These are phyloP conservation scores for Sparassis latifolia DNA, from an alignment of 1,284 basidiomycete genomes.

Conservation along the genomic window DNA sequence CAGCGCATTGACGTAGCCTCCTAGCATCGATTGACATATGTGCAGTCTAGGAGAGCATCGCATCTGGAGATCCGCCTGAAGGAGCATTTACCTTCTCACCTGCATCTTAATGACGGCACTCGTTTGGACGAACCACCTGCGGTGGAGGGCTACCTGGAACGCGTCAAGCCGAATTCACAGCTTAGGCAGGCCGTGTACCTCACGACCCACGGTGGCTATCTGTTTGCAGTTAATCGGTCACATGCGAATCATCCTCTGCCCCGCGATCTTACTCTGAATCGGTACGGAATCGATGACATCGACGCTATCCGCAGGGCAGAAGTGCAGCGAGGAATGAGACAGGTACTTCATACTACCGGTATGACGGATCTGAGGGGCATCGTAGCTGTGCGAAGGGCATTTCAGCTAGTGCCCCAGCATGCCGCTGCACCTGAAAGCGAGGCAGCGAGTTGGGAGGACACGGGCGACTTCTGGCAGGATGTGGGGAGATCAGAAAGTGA, in stretches of 20 bases:
- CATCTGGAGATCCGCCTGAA: constrained; percentile 69
- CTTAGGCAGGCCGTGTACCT: constrained; percentile 62
- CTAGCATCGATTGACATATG: background rate
- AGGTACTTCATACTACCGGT: constrained; percentile 60
- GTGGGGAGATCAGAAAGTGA: constrained; percentile 40
- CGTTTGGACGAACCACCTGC: constrained; percentile 63
- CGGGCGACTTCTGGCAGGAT: constrained; percentile 34
- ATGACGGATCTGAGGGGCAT: constrained; percentile 67
- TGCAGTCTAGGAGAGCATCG: constrained; percentile 42
- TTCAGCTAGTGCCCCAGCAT: constrained; percentile 36
- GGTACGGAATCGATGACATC: constrained; percentile 24
- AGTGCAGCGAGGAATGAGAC: constrained; percentile 54
- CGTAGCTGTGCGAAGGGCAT: constrained; percentile 56
- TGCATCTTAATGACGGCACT: constrained; percentile 50
- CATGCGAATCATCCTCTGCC: constrained; percentile 65
- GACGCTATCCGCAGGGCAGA: constrained; percentile 44
- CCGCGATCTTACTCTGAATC: constrained; percentile 38
- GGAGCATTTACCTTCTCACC: constrained; percentile 53
- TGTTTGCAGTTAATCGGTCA: constrained; percentile 53
- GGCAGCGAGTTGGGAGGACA: constrained; percentile 25
- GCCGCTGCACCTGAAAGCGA: constrained; percentile 27
- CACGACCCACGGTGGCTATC: constrained; percentile 63
- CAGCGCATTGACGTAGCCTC: constrained; percentile 11
- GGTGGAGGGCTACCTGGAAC: constrained; percentile 76
- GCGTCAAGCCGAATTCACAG: constrained; percentile 59